Conservation (phyloP, 148 eudicot genomes). For the Spergularia bocconei region DNA sequence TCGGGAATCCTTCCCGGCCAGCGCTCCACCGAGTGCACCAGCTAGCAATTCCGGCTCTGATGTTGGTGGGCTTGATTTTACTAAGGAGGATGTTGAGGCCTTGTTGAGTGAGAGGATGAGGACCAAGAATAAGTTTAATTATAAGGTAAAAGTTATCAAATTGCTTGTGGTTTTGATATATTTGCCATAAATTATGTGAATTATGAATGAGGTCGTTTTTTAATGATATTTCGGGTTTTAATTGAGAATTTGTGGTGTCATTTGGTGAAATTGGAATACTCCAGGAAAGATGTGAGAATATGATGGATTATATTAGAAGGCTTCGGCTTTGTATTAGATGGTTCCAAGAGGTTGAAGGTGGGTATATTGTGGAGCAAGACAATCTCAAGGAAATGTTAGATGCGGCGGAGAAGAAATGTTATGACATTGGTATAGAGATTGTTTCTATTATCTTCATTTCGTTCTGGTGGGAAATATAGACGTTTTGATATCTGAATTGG, state of each 20-base stretch:
- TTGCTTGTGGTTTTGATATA: background rate
- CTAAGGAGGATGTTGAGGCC: slow-evolving; percentile 72
- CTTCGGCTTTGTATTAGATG: slow-evolving; percentile 80
- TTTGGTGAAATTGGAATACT: slow-evolving; percentile 22
- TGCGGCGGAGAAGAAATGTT: slow-evolving; percentile 59
- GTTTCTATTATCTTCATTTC: background rate
- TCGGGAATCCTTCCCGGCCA: slow-evolving; percentile 45
- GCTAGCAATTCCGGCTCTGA: slow-evolving; percentile 74
- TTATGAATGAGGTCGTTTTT: background rate
- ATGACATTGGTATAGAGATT: slow-evolving; percentile 58
- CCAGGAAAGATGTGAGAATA: slow-evolving; percentile 90
- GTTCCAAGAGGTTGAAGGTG: slow-evolving; percentile 88
- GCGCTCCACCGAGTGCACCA: slow-evolving; percentile 53
- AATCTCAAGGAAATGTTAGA: slow-evolving; percentile 53
- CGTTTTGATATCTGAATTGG: slow-evolving; percentile 11
- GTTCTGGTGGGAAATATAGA: background rate
- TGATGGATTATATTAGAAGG: slow-evolving; percentile 76
- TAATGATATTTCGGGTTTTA: background rate
- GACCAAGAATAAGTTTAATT: slow-evolving; percentile 70
- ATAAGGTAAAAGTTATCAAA: slow-evolving; percentile 42
- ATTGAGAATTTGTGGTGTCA: background rate
- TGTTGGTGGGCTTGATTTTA: slow-evolving; percentile 59
- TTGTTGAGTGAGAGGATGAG: slow-evolving; percentile 78
- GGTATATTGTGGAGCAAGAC: slow-evolving; percentile 64
- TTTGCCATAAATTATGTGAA: background rate